A percentile compares a stretch with the other conserved stretches of the same genome.
Conservation (phyloP, 2,329 filamentous ascomycete species). For the Ceratocystis cacaofunesta region DNA sequence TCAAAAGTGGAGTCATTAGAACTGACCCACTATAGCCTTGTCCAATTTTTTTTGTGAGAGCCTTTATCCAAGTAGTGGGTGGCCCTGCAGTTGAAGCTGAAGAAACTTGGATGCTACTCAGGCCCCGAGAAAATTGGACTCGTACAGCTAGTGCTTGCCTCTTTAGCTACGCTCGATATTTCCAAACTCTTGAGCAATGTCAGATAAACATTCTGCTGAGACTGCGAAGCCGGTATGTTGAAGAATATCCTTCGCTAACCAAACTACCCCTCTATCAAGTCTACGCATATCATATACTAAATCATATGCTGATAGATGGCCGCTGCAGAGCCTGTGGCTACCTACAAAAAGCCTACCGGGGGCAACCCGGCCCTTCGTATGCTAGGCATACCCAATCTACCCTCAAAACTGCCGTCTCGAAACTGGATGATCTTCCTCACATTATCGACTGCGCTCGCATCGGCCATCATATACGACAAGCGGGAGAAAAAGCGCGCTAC, state of each 20-base stretch:
- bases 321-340: constrained; percentile 1
- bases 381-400: constrained; percentile 74
- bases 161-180: neutral
- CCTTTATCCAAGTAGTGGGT: neutral
- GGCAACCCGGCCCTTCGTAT: constrained; percentile 60
- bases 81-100: neutral
- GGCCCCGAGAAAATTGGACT: neutral
- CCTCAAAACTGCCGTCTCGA: constrained; percentile 73
- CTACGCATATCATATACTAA: neutral
- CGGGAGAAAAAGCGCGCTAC: constrained; percentile 76
- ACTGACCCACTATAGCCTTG: constrained; percentile 4
- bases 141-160: neutral
- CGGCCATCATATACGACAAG: constrained; percentile 79
- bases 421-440: constrained; percentile 96
- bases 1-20: constrained; percentile 2
- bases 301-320: neutral
- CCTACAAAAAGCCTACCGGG: constrained; percentile 13
- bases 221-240: constrained; percentile 1
- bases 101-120: neutral
- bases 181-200: neutral
- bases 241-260: neutral
- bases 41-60: constrained; percentile 5
- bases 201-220: neutral
- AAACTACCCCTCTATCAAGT: neutral
- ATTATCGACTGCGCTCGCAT: constrained; percentile 61